Base-by-base conservation (phyloP, 2,329 filamentous ascomycete genomes). In the Phoma herbarum region DNA sequence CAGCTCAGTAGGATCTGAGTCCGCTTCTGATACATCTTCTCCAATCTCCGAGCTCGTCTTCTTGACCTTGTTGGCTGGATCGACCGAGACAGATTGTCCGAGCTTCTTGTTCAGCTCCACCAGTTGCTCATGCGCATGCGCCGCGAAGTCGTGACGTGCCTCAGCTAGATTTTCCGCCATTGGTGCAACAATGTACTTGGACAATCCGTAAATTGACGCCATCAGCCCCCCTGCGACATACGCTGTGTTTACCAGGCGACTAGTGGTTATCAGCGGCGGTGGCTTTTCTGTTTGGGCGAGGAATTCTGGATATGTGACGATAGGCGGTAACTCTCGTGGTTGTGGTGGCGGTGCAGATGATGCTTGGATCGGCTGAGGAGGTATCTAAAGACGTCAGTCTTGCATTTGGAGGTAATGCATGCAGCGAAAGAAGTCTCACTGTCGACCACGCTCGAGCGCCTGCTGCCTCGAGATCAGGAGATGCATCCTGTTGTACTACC, bases 1-100 rank as follows among this genome's bases (percentile, higher is more conserved):
- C 61, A 93, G 85, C 75, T 94, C 91, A 1, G 89, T 88, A 1
- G 91, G 91, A 64, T 88, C 86, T 12, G 84, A 86, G 67, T 83
- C 83, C 14, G 68, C 69, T 42, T 85, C 83, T 18, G 80, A 80
- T n/a, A 76, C 68, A 37, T 79, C 76, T 26, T 78, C 77, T 16
- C 74, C 72, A 1, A 75, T 63, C 29, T 67, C 71, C 52, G 57
- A 59, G 7, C 62, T 61, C 37, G 59, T 69, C 20, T 63, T 52
- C 62, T 69, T 78, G 52, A 58, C 67, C 60, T 68, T 75, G 56
- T 53, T 69, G 51, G 63, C 63, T 5, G 89, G 88, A 1, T 90
- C 80, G 44, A 85, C 83, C 26, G 88, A 90, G 3, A 90, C 89
- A 77, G 85, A 44, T 68, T 78, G 78, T 81, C 84, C 80, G 14